phyloP scores from a whole-genome alignment of 2,329 filamentous ascomycete genomes.

The Lachnellula occidentalis region DNA sequence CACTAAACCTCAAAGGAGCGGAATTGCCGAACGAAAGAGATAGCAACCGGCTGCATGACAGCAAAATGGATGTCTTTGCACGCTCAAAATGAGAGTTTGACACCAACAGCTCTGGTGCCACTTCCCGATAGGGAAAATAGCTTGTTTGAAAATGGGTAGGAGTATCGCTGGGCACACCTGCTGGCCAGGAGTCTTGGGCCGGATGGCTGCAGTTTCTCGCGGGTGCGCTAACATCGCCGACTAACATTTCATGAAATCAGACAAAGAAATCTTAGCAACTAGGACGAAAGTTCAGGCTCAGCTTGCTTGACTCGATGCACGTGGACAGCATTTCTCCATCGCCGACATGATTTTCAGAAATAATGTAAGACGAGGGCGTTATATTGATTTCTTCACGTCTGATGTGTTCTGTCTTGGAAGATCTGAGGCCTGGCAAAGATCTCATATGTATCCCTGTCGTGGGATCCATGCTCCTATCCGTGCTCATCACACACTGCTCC shows the following conservation, averaged over 20 bases:
- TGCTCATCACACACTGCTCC: constrained; percentile 21
- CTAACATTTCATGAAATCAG: constrained; percentile 32
- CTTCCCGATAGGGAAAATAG: constrained; percentile 26
- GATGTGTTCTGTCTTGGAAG: constrained; percentile 6
- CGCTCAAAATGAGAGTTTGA: constrained; percentile 29
- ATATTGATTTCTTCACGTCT: constrained; percentile 4
- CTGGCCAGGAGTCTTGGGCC: constrained; percentile 28
- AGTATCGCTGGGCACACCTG: constrained; percentile 23
- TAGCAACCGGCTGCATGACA: constrained; percentile 24
- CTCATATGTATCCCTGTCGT: constrained; percentile 8
- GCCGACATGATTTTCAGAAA: constrained; percentile 10
- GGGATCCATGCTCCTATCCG: constrained; percentile 25
- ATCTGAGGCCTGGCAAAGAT: constrained; percentile 7
- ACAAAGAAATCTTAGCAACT: constrained; percentile 40
- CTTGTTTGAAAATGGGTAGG: constrained; percentile 30
- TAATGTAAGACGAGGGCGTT: constrained; percentile 4
- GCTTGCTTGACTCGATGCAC: constrained; percentile 51
- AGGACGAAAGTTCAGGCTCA: constrained; percentile 19
- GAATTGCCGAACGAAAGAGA: constrained; percentile 22
- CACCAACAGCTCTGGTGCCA: constrained; percentile 26
- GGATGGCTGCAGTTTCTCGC: constrained; percentile 45
- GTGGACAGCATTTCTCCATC: constrained; percentile 35
- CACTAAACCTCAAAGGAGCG: constrained; percentile 22
- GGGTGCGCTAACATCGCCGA: constrained; percentile 30
- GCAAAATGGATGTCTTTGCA: constrained; percentile 19